Conservation (phyloP, 2,329 filamentous ascomycete genomes). For the Paracoccidioides lutzii region DNA sequence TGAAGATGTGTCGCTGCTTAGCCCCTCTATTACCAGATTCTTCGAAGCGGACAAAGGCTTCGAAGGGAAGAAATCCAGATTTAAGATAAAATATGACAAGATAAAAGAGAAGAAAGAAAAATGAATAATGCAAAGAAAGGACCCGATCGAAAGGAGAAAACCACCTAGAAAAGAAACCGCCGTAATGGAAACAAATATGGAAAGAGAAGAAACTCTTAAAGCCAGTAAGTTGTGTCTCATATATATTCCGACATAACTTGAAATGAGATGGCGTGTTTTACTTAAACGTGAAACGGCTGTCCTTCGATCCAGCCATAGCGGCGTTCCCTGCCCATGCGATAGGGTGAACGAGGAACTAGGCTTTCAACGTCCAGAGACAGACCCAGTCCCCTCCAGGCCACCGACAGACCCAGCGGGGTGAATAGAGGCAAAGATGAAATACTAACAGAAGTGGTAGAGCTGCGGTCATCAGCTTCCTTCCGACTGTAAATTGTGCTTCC, state of each 20-base stretch:
- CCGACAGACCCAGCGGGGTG: background rate
- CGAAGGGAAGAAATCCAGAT: background rate
- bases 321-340: background rate
- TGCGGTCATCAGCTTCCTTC: background rate
- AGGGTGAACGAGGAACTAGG: conserved; percentile 1
- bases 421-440: background rate
- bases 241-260: background rate
- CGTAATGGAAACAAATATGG: background rate
- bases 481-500: background rate
- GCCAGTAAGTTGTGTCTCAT: background rate
- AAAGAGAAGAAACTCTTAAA: background rate
- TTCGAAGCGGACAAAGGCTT: background rate
- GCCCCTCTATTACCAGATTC: background rate
- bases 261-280: background rate
- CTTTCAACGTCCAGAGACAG: background rate
- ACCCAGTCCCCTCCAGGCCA: background rate
- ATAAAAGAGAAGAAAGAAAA: background rate
- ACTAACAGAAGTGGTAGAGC: background rate
- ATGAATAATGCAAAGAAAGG: background rate
- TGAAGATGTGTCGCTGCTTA: too few relatives aligned
- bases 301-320: conserved; percentile 2
- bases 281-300: background rate
- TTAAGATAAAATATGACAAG: background rate
- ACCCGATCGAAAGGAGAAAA: background rate
- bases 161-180: background rate